Conservation (phyloP, 2,329 filamentous ascomycete genomes). For the Geoglossum cookeanum region DNA sequence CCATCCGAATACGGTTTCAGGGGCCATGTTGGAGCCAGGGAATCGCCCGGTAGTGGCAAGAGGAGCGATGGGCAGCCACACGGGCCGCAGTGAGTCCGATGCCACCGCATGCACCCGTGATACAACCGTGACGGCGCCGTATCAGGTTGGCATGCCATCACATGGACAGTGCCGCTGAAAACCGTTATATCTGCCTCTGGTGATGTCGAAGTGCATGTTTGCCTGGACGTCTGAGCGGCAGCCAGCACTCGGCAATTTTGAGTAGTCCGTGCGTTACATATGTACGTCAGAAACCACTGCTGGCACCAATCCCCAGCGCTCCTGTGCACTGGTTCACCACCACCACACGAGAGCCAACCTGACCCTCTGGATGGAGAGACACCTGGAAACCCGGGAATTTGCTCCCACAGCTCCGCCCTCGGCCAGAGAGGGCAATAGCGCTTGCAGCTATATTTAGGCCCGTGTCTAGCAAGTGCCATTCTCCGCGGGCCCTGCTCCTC, state of each 20-base stretch:
- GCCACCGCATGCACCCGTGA: neutral
- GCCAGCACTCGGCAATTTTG: neutral
- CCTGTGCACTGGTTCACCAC: neutral
- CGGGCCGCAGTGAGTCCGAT: neutral
- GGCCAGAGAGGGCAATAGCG: neutral
- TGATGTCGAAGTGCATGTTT: slow-evolving; percentile 1
- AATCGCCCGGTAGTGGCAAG: neutral
- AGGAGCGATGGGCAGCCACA: neutral
- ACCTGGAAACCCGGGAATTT: neutral
- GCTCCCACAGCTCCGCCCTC: neutral
- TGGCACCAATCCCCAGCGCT: slow-evolving; percentile 1
- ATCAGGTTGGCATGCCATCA: neutral
- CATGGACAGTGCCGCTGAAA: neutral
- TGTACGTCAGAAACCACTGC: slow-evolving; percentile 1
- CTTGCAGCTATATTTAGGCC: neutral
- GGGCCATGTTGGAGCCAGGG: neutral
- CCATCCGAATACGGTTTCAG: neutral
- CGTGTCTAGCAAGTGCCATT: neutral
- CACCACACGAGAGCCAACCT: neutral
- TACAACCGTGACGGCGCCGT: neutral
- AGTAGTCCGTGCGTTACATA: slow-evolving; percentile 2
- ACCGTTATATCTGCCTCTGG: neutral
- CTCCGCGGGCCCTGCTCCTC: neutral
- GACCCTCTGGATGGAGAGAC: neutral
- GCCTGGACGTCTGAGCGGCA: neutral